Conservation (phyloP, 176 grass and related monocot genomes). For the Carex littledalei region DNA sequence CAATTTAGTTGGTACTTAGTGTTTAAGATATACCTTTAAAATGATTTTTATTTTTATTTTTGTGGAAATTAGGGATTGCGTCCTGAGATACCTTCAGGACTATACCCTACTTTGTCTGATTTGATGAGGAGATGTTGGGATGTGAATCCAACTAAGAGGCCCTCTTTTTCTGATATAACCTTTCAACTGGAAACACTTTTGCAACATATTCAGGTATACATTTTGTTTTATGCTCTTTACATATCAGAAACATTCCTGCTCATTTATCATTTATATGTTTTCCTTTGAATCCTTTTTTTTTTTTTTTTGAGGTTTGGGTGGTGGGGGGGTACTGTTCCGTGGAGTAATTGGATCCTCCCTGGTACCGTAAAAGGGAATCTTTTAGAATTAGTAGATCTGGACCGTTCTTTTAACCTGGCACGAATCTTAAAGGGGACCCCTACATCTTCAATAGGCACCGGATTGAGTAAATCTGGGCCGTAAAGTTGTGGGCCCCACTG, state of each 20-base stretch:
- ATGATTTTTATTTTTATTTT: neutral
- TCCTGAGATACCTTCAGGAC: conserved; percentile 38
- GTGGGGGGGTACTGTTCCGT: no score
- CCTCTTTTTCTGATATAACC: conserved; percentile 64
- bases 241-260: neutral
- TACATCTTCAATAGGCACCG: no score
- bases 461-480: no score
- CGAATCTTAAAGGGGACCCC: no score
- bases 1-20: neutral
- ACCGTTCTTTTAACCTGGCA: no score
- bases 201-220: conserved; percentile 43
- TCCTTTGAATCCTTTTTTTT: neutral
- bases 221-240: neutral
- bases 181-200: conserved; percentile 59
- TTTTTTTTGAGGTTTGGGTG: neutral
- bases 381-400: no score
- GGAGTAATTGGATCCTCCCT: no score
- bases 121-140: conserved; percentile 75
- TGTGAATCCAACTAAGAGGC: conserved; percentile 41
- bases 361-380: no score
- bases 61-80: conserved; percentile 56
- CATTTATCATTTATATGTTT: neutral
- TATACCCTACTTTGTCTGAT: conserved; percentile 46
- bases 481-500: no score
- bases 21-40: neutral